Percentiles rank a stretch among this genome's conserved stretches.
These are phyloP conservation scores for Arxiozyma slooffiae DNA, from an alignment of 1,139 yeast species.

Conservation along the genomic window DNA sequence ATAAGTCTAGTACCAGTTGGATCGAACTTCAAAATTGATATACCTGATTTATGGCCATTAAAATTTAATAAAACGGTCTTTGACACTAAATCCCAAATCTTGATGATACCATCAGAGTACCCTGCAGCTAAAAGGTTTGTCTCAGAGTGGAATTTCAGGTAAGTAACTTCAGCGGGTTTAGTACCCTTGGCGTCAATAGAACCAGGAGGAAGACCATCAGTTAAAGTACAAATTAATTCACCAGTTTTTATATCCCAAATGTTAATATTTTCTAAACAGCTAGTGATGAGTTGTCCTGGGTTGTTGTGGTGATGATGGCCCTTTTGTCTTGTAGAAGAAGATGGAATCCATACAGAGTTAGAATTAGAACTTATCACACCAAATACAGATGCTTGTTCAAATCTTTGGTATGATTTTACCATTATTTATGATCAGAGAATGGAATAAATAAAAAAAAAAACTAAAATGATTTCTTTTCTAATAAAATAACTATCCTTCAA, in stretches of 20 bases:
- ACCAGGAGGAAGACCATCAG: slow-evolving; percentile 66
- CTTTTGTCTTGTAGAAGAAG: slow-evolving; percentile 26
- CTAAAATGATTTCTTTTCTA: not conserved
- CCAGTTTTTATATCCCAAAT: slow-evolving; percentile 94
- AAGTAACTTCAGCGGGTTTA: slow-evolving; percentile 52
- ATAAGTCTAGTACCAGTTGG: slow-evolving; percentile 71
- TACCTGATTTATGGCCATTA: slow-evolving; percentile 76
- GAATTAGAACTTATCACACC: slow-evolving; percentile 77
- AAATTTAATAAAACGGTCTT: slow-evolving; percentile 68
- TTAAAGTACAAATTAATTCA: slow-evolving; percentile 47
- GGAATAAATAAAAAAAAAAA: no score
- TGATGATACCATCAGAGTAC: slow-evolving; percentile 75
- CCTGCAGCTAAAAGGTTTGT: slow-evolving; percentile 81
- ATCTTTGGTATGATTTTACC: slow-evolving; percentile 93
- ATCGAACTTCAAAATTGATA: slow-evolving; percentile 63
- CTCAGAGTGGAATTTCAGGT: slow-evolving; percentile 47
- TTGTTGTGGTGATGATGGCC: slow-evolving; percentile 28
- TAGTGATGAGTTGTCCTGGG: slow-evolving; percentile 63
- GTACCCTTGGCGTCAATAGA: slow-evolving; percentile 56
- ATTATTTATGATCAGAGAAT: slow-evolving; percentile 32
- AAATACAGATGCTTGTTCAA: slow-evolving; percentile 70
- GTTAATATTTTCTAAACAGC: slow-evolving; percentile 77
- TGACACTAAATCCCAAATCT: slow-evolving; percentile 86
- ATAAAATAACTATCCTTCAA: not conserved
- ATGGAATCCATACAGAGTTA: slow-evolving; percentile 61